phyloP scores from a whole-genome alignment of 2,329 filamentous ascomycete species.

The Westerdykella ornata region DNA sequence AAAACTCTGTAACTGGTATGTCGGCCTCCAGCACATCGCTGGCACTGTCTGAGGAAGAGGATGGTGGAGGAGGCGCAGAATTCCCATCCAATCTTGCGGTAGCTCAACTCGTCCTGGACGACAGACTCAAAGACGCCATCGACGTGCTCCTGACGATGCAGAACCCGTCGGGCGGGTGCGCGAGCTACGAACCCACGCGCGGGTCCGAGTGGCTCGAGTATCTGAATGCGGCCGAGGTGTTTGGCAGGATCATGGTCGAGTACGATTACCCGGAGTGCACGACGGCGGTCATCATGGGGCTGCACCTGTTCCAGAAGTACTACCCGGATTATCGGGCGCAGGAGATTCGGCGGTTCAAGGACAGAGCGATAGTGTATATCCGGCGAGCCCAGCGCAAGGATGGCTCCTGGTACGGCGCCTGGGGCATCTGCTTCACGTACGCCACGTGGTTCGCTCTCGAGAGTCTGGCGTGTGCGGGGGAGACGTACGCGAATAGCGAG shows the following conservation, averaged over 20 bases:
- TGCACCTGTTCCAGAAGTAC: slow-evolving; percentile 72
- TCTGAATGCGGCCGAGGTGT: slow-evolving; percentile 93
- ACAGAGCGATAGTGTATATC: slow-evolving; percentile 73
- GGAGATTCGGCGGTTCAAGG: slow-evolving; percentile 69
- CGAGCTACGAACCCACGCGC: slow-evolving; percentile 80
- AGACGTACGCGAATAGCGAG: slow-evolving; percentile 69
- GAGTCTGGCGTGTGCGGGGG: slow-evolving; percentile 71
- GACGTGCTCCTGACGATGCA: slow-evolving; percentile 90
- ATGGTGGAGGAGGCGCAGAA: too few species aligned
- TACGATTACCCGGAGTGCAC: slow-evolving; percentile 99
- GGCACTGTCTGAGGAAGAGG: too few species aligned
- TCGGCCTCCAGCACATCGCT: too few species aligned
- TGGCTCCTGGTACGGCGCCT: slow-evolving; percentile 95
- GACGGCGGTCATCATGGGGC: slow-evolving; percentile 82
- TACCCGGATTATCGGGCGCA: slow-evolving; percentile 72
- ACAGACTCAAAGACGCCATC: slow-evolving; percentile 76
- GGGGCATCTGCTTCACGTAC: slow-evolving; percentile 98
- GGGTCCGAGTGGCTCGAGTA: slow-evolving; percentile 72
- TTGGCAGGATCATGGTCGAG: slow-evolving; percentile 95
- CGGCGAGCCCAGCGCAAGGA: slow-evolving; percentile 68
- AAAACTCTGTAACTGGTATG: too few species aligned
- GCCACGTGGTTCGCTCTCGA: slow-evolving; percentile 95
- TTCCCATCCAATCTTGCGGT: too few species aligned
- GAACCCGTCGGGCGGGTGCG: slow-evolving; percentile 76
- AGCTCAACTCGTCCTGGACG: slow-evolving; percentile 65